Conservation (phyloP, 2,329 filamentous ascomycete species). For the Neopestalotiopsis clavispora region DNA sequence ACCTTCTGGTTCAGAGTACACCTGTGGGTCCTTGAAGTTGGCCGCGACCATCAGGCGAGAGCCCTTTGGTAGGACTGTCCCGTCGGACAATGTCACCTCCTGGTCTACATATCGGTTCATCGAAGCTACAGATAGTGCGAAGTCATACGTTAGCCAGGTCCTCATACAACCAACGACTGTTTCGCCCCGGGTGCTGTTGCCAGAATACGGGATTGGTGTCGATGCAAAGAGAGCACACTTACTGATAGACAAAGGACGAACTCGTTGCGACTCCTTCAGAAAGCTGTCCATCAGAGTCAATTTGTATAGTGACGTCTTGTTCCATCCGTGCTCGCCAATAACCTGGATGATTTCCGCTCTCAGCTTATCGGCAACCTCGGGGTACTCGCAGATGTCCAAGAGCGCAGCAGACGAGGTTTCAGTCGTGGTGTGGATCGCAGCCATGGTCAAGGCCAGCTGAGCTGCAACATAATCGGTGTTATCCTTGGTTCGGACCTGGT, state of each 20-base stretch:
- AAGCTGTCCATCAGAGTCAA: conserved; percentile 46
- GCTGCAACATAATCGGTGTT: conserved; percentile 36
- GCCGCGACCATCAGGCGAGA: conserved; percentile 33
- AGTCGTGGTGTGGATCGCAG: conserved; percentile 48
- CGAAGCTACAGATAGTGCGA: conserved; percentile 18
- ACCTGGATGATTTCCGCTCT: conserved; percentile 48
- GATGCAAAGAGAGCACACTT: background rate
- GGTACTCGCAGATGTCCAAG: conserved; percentile 47
- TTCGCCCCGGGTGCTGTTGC: background rate
- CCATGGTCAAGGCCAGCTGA: conserved; percentile 42
- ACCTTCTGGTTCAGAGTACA: conserved; percentile 33
- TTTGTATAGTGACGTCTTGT: conserved; percentile 38
- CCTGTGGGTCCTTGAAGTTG: conserved; percentile 32
- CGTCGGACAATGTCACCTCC: conserved; percentile 32
- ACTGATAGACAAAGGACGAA: conserved; percentile 29
- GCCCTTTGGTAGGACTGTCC: conserved; percentile 32
- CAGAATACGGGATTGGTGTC: no score
- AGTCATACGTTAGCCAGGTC: background rate
- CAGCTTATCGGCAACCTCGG: conserved; percentile 48
- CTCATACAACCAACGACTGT: background rate
- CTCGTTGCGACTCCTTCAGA: conserved; percentile 43
- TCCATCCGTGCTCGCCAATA: conserved; percentile 35
- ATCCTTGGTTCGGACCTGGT: conserved; percentile 38
- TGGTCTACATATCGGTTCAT: conserved; percentile 38
- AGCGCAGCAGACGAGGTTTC: conserved; percentile 41